These are phyloP conservation scores for Debaryomyces singareniensis DNA, from an alignment of 1,139 yeast species.

Conservation along the genomic window DNA sequence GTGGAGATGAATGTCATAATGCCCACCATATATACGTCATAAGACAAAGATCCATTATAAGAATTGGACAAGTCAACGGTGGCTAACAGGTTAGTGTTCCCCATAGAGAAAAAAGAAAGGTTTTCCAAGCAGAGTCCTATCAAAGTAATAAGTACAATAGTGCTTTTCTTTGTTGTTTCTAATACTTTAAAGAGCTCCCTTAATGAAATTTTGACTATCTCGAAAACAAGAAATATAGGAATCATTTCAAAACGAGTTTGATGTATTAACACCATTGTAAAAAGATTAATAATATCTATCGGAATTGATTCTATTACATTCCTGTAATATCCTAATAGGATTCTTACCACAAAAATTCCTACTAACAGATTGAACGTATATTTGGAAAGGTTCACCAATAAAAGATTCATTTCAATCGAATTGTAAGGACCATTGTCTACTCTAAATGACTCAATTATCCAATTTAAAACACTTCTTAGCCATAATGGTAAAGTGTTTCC, in stretches of 20 bases:
- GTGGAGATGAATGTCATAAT: slow-evolving; percentile 72
- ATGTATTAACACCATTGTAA: slow-evolving; percentile 55
- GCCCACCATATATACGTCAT: slow-evolving; percentile 71
- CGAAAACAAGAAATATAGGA: slow-evolving; percentile 58
- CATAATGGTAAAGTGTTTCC: slow-evolving; percentile 44
- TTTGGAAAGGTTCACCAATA: slow-evolving; percentile 24
- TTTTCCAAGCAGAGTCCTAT: slow-evolving; percentile 49
- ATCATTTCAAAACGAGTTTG: slow-evolving; percentile 67
- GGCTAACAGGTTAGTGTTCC: slow-evolving; percentile 88
- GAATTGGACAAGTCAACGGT: slow-evolving; percentile 88
- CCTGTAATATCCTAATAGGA: slow-evolving; percentile 21
- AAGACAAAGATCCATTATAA: slow-evolving; percentile 75
- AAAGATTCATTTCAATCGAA: neutral
- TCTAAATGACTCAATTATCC: slow-evolving; percentile 23
- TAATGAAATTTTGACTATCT: too few species aligned
- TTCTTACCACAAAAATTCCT: slow-evolving; percentile 16
- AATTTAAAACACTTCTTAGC: slow-evolving; percentile 23
- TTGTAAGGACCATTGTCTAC: slow-evolving; percentile 17
- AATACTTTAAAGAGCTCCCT: slow-evolving; percentile 14
- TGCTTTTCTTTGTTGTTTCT: slow-evolving; percentile 11
- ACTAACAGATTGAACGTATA: slow-evolving; percentile 18
- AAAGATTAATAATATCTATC: slow-evolving; percentile 37
- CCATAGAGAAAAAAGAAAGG: slow-evolving; percentile 77
- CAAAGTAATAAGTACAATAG: slow-evolving; percentile 16
- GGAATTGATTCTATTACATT: slow-evolving; percentile 24